Evolutionary conservation across 78 protist genomes (phyloP).

Genomic region (Guillardia theta): DNA sequence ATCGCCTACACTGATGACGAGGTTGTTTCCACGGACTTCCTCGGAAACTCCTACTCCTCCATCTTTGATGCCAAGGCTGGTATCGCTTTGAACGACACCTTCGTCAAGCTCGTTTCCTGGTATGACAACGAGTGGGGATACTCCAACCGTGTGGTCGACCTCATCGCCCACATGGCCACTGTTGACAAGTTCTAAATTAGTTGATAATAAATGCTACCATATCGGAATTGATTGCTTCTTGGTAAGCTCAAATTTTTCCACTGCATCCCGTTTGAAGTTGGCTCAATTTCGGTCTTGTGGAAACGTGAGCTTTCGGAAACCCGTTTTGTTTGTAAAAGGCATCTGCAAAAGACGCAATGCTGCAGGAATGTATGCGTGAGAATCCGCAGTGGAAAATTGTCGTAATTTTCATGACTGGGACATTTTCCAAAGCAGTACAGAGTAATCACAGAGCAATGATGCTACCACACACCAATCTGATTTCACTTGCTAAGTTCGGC

Average conservation of each 20-base stretch:
- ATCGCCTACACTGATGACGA: slow-evolving; percentile 96
- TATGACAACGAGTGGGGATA: slow-evolving; percentile 99
- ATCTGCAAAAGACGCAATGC: too few relatives aligned
- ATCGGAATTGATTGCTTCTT: background rate
- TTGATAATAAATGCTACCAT: background rate
- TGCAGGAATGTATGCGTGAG: too few relatives aligned
- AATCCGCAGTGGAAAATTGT: too few relatives aligned
- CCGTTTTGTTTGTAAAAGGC: too few relatives aligned
- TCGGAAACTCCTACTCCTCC: slow-evolving; percentile 85
- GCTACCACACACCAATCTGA: too few relatives aligned
- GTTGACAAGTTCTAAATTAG: slow-evolving; percentile 34
- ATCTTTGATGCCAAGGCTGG: slow-evolving; percentile 96
- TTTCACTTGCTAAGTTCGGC: too few relatives aligned
- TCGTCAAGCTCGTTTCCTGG: slow-evolving; percentile 97
- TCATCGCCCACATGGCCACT: slow-evolving; percentile 66
- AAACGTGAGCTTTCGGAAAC: background rate
- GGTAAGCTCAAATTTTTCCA: background rate
- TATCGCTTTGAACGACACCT: slow-evolving; percentile 88
- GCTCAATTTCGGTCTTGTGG: background rate
- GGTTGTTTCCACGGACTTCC: slow-evolving; percentile 94
- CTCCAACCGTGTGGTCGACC: slow-evolving; percentile 93
- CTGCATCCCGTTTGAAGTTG: background rate
- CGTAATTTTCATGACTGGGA: too few relatives aligned
- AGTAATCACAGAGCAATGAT: too few relatives aligned
- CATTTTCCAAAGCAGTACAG: too few relatives aligned